Conservation (phyloP, 2,329 filamentous ascomycete species). For the Exophiala sp. region DNA sequence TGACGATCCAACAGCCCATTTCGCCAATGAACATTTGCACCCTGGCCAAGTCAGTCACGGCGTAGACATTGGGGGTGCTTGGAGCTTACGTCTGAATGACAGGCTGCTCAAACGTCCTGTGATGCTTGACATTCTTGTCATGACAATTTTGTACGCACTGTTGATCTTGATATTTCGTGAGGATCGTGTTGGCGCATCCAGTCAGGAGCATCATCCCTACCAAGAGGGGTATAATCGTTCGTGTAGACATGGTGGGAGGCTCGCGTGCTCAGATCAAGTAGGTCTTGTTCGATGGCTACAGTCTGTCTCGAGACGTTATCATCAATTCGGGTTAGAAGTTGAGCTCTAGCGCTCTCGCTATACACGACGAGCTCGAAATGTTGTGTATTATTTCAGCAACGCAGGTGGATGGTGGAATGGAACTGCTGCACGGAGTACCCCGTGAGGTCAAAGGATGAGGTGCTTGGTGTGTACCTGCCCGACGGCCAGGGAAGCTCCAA, state of each 20-base stretch:
- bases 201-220: constrained; percentile 96
- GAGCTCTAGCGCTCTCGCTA: not conserved
- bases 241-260: constrained; percentile 60
- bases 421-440: no score
- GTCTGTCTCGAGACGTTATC: not conserved
- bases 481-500: no score
- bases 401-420: no score
- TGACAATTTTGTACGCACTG: constrained; percentile 93
- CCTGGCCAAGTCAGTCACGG: constrained; percentile 31
- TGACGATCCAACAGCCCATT: constrained; percentile 91
- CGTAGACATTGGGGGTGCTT: not conserved
- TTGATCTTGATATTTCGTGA: constrained; percentile 94
- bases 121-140: constrained; percentile 61
- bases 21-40: constrained; percentile 98
- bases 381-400: not conserved
- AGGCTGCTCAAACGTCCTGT: constrained; percentile 81
- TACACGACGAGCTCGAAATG: not conserved
- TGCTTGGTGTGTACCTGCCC: no score
- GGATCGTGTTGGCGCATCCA: constrained; percentile 91
- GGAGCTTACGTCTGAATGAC: constrained; percentile 76
- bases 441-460: no score
- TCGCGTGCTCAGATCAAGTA: constrained; percentile 3
- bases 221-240: constrained; percentile 73
- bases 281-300: not conserved
- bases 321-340: constrained; percentile 4